A percentile compares a stretch with the other conserved stretches of the same genome.
Evolutionary conservation across 2,329 filamentous ascomycete genomes (phyloP).

Genomic region (Sphaerulina musiva): DNA sequence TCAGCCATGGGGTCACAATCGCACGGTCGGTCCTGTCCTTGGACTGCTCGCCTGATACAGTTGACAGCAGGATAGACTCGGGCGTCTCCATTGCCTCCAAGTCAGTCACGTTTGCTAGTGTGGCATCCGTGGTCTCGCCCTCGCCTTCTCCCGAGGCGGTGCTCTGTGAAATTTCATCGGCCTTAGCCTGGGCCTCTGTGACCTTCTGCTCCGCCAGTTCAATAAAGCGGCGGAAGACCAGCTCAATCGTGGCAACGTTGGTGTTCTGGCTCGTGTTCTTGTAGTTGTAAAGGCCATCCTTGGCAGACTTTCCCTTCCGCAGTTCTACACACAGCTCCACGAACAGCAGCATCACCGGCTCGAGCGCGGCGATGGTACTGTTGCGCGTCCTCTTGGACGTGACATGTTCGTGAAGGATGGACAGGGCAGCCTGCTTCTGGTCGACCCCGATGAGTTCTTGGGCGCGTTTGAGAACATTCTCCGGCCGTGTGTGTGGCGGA

Average conservation of each 20-base stretch:
- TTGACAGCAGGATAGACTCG: constrained; percentile 94
- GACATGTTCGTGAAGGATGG: constrained; percentile 97
- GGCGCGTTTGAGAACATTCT: constrained; percentile 98
- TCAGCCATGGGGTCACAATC: constrained; percentile 97
- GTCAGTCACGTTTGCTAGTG: constrained; percentile 77
- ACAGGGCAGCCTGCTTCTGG: constrained; percentile 85
- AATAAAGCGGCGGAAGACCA: constrained; percentile 96
- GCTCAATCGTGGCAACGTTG: constrained; percentile 95
- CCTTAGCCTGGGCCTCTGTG: constrained; percentile 88
- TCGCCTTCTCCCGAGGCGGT: constrained; percentile 49
- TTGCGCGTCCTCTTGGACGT: constrained; percentile 96
- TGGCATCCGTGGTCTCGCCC: constrained; percentile 57
- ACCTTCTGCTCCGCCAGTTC: constrained; percentile 95
- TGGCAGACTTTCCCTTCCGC: constrained; percentile 95
- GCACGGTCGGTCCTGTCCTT: constrained; percentile 95
- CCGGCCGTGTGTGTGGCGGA: constrained; percentile 92
- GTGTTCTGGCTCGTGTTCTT: constrained; percentile 99
- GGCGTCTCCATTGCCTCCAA: constrained; percentile 95
- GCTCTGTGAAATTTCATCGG: constrained; percentile 79
- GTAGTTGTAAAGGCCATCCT: constrained; percentile 98
- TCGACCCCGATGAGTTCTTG: constrained; percentile 98
- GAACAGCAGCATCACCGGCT: constrained; percentile 97
- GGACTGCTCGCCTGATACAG: constrained; percentile 95
- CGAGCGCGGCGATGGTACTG: constrained; percentile 89
- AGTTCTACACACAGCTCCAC: constrained; percentile 95